Evolutionary conservation across 2,329 filamentous ascomycete species (phyloP), one percentile per base, ranked within the genome.

Genomic region (Rhinocladiella mackenziei): DNA sequence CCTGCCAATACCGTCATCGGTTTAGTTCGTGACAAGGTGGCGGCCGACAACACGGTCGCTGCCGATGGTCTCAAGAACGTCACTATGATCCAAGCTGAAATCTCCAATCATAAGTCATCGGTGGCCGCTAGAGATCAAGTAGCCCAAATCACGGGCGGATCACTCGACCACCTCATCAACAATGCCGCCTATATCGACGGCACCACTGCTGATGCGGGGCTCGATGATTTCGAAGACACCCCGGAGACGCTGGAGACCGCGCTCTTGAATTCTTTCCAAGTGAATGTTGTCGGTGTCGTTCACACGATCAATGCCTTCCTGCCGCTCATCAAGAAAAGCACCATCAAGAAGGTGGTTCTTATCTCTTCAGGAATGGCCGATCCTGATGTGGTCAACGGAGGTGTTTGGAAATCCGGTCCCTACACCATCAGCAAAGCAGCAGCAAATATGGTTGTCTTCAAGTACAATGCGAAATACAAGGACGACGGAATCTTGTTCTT

Each of bases 371-470:
- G 74, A 15, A 44, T 69, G 30, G 72, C 69, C 0, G 76, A 80
- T 45, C 13, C 64, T 0, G 69, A 75, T 2, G 40, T 75, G 1
- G 65, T 63, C 42, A 63, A 61, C 9, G 42, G 70, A 0, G 62
- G 65, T 0, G 51, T 78, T 31, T 57, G 63, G 0, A 38, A 59
- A 1, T 49, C 53, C 0, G 48, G 62, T 0, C 56, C 68, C 0
- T 81, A 81, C 50, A 50, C 71, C 1, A 64, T 67, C 15, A 71
- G 64, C 57, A 77, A 79, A 57, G 75, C 68, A 0, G 78, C 72
- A 0, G 13, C 74, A 30, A 81, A 81, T 53, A 59, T 72, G 11
- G 63, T 69, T 1, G 60, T 76, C 1, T 72, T 72, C 49, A 81
- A 81, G 60, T 80, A 69, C 56, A 69, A 64, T 43, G 70, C 68